A percentile compares a stretch with the other conserved stretches of the same genome.
phyloP scores from a whole-genome alignment of 768 basidiomycete genomes.

The Mycena crocata region DNA sequence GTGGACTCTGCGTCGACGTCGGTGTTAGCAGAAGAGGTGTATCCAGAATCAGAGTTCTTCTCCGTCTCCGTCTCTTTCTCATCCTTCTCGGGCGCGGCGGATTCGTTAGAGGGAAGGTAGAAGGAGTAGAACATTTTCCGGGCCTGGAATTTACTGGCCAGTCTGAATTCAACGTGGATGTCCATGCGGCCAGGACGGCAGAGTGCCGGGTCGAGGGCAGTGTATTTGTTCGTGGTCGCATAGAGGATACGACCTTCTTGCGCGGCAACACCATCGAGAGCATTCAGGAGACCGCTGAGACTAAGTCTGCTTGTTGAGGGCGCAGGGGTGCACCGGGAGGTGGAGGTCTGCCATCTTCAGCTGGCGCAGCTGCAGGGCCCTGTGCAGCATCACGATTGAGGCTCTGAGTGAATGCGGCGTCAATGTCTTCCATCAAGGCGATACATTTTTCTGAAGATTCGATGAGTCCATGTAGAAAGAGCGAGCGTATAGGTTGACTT shows the following conservation, averaged over 20 bases:
- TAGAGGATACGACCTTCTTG: slow-evolving; percentile 87
- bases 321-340: slow-evolving; percentile 29
- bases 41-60: slow-evolving; percentile 35
- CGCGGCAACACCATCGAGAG: slow-evolving; percentile 83
- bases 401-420: slow-evolving; percentile 72
- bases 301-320: slow-evolving; percentile 56
- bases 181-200: slow-evolving; percentile 86
- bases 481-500: slow-evolving; percentile 23
- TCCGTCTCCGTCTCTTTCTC: slow-evolving; percentile 35
- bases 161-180: slow-evolving; percentile 79
- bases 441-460: slow-evolving; percentile 64
- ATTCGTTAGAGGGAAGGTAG: slow-evolving; percentile 61
- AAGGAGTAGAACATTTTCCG: slow-evolving; percentile 74
- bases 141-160: slow-evolving; percentile 78
- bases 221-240: slow-evolving; percentile 83
- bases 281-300: slow-evolving; percentile 80
- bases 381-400: slow-evolving; percentile 52
- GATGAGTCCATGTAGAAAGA: slow-evolving; percentile 3
- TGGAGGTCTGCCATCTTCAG: slow-evolving; percentile 29
- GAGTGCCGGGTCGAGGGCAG: slow-evolving; percentile 77
- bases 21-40: slow-evolving; percentile 38
- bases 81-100: slow-evolving; percentile 39
- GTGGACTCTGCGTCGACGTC: slow-evolving; percentile 38
- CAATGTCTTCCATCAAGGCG: slow-evolving; percentile 87
- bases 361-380: slow-evolving; percentile 21